Percentiles rank a stretch among this genome's conserved stretches.
These are phyloP conservation scores for Talinum fruticosum DNA, from an alignment of 148 eudicot species.

Conservation along the genomic window DNA sequence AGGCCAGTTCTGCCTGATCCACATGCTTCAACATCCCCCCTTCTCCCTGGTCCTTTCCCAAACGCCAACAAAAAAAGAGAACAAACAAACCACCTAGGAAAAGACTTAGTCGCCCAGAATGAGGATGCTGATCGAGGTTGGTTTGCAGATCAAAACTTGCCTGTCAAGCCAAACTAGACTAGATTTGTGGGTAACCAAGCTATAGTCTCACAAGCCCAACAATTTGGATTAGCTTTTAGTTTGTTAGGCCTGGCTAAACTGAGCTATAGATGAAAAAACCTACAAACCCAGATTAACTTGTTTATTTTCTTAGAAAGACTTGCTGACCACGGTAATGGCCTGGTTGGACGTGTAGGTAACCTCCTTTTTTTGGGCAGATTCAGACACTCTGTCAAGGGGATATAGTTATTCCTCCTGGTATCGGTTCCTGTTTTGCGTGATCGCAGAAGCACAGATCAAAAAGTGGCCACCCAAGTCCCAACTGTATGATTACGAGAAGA, in stretches of 20 bases:
- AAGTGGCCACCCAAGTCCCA: background rate
- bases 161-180: background rate
- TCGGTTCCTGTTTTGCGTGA: background rate
- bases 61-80: no score
- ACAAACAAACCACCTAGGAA: no score
- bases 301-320: background rate
- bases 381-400: slow-evolving; percentile 5
- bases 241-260: background rate
- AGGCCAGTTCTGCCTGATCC: no score
- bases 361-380: background rate
- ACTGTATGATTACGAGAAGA: background rate
- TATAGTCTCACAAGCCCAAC: background rate
- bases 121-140: background rate
- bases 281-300: background rate
- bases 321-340: background rate
- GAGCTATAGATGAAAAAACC: background rate
- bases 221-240: background rate
- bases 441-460: background rate
- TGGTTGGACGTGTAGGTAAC: background rate
- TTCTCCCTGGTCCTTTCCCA: no score
- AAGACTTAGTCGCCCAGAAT: background rate
- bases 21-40: no score
- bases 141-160: background rate
- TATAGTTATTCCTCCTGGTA: background rate
- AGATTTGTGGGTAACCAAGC: background rate